phyloP scores from a whole-genome alignment of 2,329 filamentous ascomycete species.

The Fusarium nisikadoi region DNA sequence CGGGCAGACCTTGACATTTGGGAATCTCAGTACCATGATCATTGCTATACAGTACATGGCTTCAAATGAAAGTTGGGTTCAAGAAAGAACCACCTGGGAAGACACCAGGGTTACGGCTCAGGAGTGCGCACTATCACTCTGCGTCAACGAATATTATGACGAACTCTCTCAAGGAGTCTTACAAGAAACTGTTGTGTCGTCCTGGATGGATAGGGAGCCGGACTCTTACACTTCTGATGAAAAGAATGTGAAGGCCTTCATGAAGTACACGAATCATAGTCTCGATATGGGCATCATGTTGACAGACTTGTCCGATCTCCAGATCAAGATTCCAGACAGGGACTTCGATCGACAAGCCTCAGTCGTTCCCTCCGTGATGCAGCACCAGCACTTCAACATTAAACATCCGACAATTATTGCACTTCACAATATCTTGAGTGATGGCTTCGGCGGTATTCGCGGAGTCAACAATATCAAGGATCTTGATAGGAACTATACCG shows the following conservation, averaged over 20 bases:
- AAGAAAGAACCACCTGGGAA: constrained; percentile 12
- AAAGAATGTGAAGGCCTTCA: neutral
- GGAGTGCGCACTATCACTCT: constrained; percentile 24
- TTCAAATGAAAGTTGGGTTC: neutral
- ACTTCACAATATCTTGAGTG: neutral
- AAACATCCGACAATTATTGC: neutral
- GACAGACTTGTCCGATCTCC: neutral
- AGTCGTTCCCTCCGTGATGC: neutral
- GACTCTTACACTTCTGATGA: neutral
- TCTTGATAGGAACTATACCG: neutral
- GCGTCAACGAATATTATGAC: constrained; percentile 11
- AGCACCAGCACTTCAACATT: constrained; percentile 6
- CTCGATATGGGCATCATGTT: neutral
- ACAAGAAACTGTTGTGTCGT: neutral
- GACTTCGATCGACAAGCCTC: neutral
- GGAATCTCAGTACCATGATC: constrained; percentile 3
- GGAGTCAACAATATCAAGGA: neutral
- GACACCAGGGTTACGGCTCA: neutral
- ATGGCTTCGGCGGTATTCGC: neutral
- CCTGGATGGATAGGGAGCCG: neutral
- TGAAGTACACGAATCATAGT: constrained; percentile 1
- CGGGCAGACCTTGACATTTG: neutral
- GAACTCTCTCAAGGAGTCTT: constrained; percentile 1
- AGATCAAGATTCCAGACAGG: constrained; percentile 9
- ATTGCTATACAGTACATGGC: constrained; percentile 15